Evolutionary conservation across 371 early-diverging fungal genomes (phyloP), one percentile per base, ranked within the genome.

Genomic region (Mortierella sp.): DNA sequence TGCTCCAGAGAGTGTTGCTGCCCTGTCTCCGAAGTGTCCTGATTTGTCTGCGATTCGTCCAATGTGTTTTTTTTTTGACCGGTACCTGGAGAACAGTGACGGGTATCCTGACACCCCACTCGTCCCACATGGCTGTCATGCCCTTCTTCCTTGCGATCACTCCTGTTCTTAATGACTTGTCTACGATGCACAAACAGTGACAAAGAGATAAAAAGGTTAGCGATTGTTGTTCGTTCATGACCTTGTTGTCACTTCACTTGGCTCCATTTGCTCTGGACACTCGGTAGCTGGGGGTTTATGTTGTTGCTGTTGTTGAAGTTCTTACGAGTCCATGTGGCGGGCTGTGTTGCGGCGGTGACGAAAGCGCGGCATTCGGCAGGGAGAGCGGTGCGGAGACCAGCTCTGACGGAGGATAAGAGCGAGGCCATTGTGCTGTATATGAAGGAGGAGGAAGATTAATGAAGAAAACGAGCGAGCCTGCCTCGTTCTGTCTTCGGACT

Each of bases 101-200:
- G 51, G 98, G 98, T 54, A 96, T 91, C 85, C 95, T 92, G 31
- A 91, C 91, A 57, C 99, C 99, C 91, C 95, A 95, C 76, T 97
- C 97, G 87, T 97, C 96, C 97, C 97, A 99, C 80, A 97, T 89
- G 44, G 94, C 93, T 40, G 96, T 95, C 98, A 98, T 99, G 40
- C 99, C 99, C 88, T 93, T 92, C 90, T 99, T 99, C 72, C 91
- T 88, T 51, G 95, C 98, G 82, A 99, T 93, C 21, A 96, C 90
- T 61, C 99, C 99, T 69, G 92, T 90, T 64, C 94, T 90, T 80
- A 90, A 73, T 57, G 93, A 92, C 28, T 88, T 78, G 53, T 69
- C 85, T 81, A 81, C 5, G 50, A n/a, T 31, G 40, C 21, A 55
- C 34, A 54, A 28, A 28, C 13, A 51, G 19, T 5, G 4, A 28